Percentiles rank a stretch among this genome's conserved stretches.
These are phyloP conservation scores for Xylaria cubensis DNA, from an alignment of 495 filamentous ascomycete genomes.

Conservation along the genomic window DNA sequence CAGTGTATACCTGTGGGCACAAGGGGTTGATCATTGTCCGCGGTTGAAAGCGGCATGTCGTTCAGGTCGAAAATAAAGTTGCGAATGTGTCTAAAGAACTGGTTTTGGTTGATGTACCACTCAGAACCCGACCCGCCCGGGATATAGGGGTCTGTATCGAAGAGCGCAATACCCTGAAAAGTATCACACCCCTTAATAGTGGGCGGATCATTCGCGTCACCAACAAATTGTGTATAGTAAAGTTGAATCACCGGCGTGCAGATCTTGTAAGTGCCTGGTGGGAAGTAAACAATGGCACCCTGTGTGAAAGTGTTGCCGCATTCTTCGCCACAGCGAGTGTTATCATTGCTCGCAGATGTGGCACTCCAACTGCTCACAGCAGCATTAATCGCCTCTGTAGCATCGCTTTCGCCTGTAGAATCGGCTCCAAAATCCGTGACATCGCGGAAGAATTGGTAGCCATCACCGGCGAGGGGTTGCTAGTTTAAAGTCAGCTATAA, in stretches of 20 bases:
- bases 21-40: slow-evolving; percentile 38
- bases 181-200: slow-evolving; percentile 77
- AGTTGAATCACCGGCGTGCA: slow-evolving; percentile 64
- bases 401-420: slow-evolving; percentile 59
- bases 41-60: slow-evolving; percentile 20
- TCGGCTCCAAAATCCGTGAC: slow-evolving; percentile 45
- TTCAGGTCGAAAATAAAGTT: slow-evolving; percentile 49
- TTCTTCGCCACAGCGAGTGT: background rate
- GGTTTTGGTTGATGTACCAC: slow-evolving; percentile 43
- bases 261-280: slow-evolving; percentile 69
- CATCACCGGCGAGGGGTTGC: slow-evolving; percentile 1
- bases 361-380: slow-evolving; percentile 65
- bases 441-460: slow-evolving; percentile 60
- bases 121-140: background rate
- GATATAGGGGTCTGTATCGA: slow-evolving; percentile 37
- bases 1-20: slow-evolving; percentile 47
- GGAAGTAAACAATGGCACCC: slow-evolving; percentile 65
- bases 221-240: slow-evolving; percentile 71
- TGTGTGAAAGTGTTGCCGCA: slow-evolving; percentile 16
- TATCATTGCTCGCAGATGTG: background rate
- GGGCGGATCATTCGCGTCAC: slow-evolving; percentile 66
- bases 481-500: no score
- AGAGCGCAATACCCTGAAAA: slow-evolving; percentile 52
- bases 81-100: slow-evolving; percentile 46
- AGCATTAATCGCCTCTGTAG: slow-evolving; percentile 73